Conservation (phyloP, 345 rosid species). For the Sisymbrium altissimum region DNA sequence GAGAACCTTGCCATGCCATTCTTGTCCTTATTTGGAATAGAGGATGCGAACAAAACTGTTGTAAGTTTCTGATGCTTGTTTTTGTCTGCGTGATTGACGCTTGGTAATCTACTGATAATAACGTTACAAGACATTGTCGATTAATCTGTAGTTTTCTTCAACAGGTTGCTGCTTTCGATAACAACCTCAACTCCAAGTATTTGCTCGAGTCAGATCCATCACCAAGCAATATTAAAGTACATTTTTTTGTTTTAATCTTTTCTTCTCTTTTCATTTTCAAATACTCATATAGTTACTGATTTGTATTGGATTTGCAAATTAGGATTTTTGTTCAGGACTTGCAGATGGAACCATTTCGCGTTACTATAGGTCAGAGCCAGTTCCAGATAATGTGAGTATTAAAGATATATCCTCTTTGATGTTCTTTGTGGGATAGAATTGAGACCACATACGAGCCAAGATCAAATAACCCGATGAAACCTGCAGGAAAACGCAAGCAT, state of each 20-base stretch:
- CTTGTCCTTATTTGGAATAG: constrained; percentile 75
- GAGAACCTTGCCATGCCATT: constrained; percentile 87
- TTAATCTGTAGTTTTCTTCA: constrained; percentile 15
- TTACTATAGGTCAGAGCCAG: constrained; percentile 72
- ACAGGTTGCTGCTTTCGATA: constrained; percentile 86
- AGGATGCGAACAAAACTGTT: constrained; percentile 54
- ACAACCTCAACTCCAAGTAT: constrained; percentile 55
- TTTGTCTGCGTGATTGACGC: background rate
- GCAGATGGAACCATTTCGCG: constrained; percentile 48
- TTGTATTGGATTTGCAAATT: constrained; percentile 16
- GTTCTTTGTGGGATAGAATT: background rate
- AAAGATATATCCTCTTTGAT: background rate
- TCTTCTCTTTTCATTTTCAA: background rate
- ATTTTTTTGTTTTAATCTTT: background rate
- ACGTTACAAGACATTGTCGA: constrained; percentile 15
- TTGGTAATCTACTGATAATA: background rate
- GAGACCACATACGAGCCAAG: background rate
- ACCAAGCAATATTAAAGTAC: constrained; percentile 69
- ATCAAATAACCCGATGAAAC: constrained; percentile 2
- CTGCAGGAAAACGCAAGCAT: constrained; percentile 56
- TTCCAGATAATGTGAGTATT: constrained; percentile 77
- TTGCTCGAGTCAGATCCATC: constrained; percentile 64
- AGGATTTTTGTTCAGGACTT: constrained; percentile 71
- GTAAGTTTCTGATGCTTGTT: constrained; percentile 40
- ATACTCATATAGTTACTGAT: background rate